Conservation (phyloP, 148 eudicot species). For the Rhododendron ferrugineum region DNA sequence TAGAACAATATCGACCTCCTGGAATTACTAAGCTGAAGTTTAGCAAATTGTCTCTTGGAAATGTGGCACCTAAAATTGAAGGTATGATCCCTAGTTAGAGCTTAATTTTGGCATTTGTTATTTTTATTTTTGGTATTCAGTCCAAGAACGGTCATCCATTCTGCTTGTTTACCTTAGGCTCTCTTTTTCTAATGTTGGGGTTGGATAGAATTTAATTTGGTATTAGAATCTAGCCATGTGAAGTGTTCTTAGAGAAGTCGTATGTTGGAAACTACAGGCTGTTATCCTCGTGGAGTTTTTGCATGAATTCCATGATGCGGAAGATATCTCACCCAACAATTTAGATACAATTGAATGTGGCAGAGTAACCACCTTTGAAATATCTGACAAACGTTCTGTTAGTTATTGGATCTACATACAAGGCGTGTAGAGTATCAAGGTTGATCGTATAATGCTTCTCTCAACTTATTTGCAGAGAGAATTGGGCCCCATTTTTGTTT, state of each 20-base stretch:
- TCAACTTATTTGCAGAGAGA: not conserved
- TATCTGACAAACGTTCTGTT: not conserved
- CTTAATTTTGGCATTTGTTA: not conserved
- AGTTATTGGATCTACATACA: not conserved
- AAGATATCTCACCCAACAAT: not conserved
- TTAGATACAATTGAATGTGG: not conserved
- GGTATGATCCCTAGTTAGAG: conserved; percentile 30
- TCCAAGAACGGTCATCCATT: not conserved
- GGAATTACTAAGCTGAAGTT: conserved; percentile 91
- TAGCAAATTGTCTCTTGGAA: conserved; percentile 89
- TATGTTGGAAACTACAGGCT: not conserved
- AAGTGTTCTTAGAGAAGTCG: not conserved
- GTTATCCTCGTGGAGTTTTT: not conserved
- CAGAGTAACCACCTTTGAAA: not conserved
- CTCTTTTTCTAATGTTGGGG: not conserved
- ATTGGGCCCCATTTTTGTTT: not conserved
- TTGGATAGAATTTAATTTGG: not conserved
- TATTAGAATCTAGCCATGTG: not conserved
- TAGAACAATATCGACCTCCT: conserved; percentile 90
- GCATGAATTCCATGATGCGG: not conserved
- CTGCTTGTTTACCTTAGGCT: not conserved
- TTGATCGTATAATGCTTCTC: not conserved
- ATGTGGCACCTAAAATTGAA: conserved; percentile 96
- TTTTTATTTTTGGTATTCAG: not conserved
- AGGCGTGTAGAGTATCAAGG: not conserved